Conservation (phyloP, 1,284 basidiomycete species). For the Ustilago crameri region DNA sequence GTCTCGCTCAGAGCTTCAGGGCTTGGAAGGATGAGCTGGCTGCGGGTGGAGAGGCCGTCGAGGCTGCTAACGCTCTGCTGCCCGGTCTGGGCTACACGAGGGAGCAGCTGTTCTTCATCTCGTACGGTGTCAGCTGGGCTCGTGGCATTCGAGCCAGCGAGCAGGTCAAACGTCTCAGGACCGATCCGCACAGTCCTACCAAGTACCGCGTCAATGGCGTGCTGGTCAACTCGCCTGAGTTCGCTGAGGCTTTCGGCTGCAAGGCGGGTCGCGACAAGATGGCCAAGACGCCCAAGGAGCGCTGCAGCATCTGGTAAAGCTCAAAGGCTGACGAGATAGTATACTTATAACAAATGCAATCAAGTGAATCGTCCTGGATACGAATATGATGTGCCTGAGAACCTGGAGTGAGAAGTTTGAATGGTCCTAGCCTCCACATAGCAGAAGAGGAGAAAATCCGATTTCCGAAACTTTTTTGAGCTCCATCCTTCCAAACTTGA, state of each 20-base stretch:
- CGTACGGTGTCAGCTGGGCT: slow-evolving; percentile 61
- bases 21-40: slow-evolving; percentile 67
- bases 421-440: slow-evolving; percentile 11
- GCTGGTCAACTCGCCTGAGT: slow-evolving; percentile 58
- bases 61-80: slow-evolving; percentile 61
- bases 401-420: neutral
- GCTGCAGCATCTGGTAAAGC: slow-evolving; percentile 63
- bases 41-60: slow-evolving; percentile 48
- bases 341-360: no score
- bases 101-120: slow-evolving; percentile 69
- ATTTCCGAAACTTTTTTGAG: slow-evolving; percentile 9
- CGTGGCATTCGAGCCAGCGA: slow-evolving; percentile 59
- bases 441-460: neutral
- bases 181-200: slow-evolving; percentile 66
- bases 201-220: slow-evolving; percentile 62
- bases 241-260: slow-evolving; percentile 63
- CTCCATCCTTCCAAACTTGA: neutral
- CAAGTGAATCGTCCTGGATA: no score
- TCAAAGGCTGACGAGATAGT: no score
- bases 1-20: slow-evolving; percentile 67
- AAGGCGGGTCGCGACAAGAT: slow-evolving; percentile 57
- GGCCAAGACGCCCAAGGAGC: slow-evolving; percentile 45
- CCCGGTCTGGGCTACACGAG: slow-evolving; percentile 66
- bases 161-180: slow-evolving; percentile 57
- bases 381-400: neutral